Evolutionary conservation across 1,284 basidiomycete genomes (phyloP).

Genomic region (Fomitopsis palustris): DNA sequence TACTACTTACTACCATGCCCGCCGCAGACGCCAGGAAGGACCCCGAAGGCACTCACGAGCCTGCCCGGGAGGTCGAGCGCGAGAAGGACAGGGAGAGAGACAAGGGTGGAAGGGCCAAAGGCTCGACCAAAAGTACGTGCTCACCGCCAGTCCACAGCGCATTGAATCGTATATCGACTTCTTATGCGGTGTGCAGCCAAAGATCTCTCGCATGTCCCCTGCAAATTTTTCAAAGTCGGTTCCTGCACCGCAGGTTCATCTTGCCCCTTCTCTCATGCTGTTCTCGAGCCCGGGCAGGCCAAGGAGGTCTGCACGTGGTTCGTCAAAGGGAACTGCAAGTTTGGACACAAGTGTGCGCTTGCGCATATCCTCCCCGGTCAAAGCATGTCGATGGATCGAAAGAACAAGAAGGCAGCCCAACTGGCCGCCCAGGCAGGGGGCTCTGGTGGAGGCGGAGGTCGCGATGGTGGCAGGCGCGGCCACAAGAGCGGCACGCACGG

Average conservation of each 20-base stretch:
- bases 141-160: background rate
- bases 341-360: conserved; percentile 94
- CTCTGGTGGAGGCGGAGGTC: conserved; percentile 37
- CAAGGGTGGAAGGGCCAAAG: conserved; percentile 31
- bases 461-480: conserved; percentile 23
- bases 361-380: conserved; percentile 95
- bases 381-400: conserved; percentile 92
- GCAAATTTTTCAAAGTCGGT: conserved; percentile 96
- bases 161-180: background rate
- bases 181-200: conserved; percentile 47
- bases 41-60: conserved; percentile 23
- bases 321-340: conserved; percentile 94
- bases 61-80: conserved; percentile 29
- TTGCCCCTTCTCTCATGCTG: conserved; percentile 88
- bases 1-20: conserved; percentile 24
- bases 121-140: conserved; percentile 34
- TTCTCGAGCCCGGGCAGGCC: conserved; percentile 68
- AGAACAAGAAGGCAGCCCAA: conserved; percentile 97
- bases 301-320: conserved; percentile 97
- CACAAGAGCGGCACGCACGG: conserved; percentile 16
- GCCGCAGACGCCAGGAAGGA: conserved; percentile 29
- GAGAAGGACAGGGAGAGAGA: conserved; percentile 33
- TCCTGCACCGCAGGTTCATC: conserved; percentile 93
- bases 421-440: conserved; percentile 51
- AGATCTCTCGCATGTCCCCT: conserved; percentile 94